phyloP scores from a whole-genome alignment of 306 rosid genomes.

The Vachellia collinsii region DNA sequence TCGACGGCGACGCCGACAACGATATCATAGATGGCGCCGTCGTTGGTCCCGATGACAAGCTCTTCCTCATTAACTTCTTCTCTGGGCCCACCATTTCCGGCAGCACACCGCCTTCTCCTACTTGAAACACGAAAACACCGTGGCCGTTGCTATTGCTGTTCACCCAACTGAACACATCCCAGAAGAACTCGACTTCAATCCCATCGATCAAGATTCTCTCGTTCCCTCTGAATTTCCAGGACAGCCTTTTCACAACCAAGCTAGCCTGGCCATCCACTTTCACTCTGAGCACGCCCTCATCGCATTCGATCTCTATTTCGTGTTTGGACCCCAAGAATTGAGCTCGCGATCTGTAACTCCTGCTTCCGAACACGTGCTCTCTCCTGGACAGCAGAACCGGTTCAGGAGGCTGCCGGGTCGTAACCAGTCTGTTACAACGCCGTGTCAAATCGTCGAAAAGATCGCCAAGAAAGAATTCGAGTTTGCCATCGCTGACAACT shows the following conservation, averaged over 20 bases:
- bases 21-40: conserved; percentile 30
- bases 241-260: conserved; percentile 64
- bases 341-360: conserved; percentile 55
- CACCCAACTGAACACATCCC: conserved; percentile 86
- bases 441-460: conserved; percentile 44
- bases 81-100: conserved; percentile 81
- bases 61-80: conserved; percentile 69
- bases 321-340: conserved; percentile 70
- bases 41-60: conserved; percentile 43
- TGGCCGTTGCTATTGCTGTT: conserved; percentile 47
- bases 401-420: conserved; percentile 22
- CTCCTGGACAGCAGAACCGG: conserved; percentile 62
- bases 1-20: conserved; percentile 43
- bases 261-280: conserved; percentile 61
- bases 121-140: conserved; percentile 78
- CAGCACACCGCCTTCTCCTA: conserved; percentile 76
- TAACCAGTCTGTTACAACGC: conserved; percentile 38
- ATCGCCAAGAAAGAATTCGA: conserved; percentile 73
- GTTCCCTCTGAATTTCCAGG: conserved; percentile 92
- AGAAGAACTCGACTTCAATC: conserved; percentile 71
- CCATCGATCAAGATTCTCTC: conserved; percentile 69
- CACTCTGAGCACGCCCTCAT: conserved; percentile 57
- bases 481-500: conserved; percentile 44
- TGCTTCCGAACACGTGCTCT: conserved; percentile 71
- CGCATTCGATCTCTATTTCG: conserved; percentile 70